A percentile compares a stretch with the other conserved stretches of the same genome.
These are phyloP conservation scores for Musa troglodytarum DNA, from an alignment of 176 grass and related monocot species.

Conservation along the genomic window DNA sequence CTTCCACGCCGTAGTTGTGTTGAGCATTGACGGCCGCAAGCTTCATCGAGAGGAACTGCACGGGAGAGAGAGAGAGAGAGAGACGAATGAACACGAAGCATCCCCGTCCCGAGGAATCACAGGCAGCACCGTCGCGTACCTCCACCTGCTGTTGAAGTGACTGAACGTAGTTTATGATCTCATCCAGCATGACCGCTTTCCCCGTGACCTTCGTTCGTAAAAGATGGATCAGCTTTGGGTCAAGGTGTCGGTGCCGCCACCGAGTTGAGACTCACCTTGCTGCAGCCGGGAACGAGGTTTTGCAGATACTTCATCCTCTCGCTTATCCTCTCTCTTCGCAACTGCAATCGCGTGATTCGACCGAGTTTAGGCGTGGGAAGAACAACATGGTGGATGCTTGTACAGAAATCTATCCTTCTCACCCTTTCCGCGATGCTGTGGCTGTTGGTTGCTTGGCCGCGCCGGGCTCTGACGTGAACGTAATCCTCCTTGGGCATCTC, in stretches of 20 bases:
- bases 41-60: constrained; percentile 15
- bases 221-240: too few relatives aligned
- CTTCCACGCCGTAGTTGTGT: neutral
- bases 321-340: constrained; percentile 16
- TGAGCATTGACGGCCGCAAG: constrained; percentile 5
- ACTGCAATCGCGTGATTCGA: neutral
- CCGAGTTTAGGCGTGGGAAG: too few relatives aligned
- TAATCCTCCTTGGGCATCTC: neutral
- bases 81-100: too few relatives aligned
- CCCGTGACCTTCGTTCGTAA: neutral
- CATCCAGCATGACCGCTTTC: constrained; percentile 12
- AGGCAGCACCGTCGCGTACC: neutral
- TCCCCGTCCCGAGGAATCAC: too few relatives aligned
- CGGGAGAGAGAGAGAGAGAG: neutral
- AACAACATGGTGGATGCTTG: too few relatives aligned
- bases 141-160: constrained; percentile 14
- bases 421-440: constrained; percentile 17
- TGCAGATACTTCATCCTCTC: constrained; percentile 19
- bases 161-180: constrained; percentile 22
- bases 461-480: constrained; percentile 2
- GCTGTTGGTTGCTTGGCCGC: constrained; percentile 6
- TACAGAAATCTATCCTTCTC: neutral
- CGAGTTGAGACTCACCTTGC: neutral
- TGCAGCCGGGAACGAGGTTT: constrained; percentile 13
- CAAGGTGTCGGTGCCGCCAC: neutral